These are phyloP conservation scores for Verticillium nonalfalfae DNA, from an alignment of 2,329 filamentous ascomycete genomes.

Conservation along the genomic window DNA sequence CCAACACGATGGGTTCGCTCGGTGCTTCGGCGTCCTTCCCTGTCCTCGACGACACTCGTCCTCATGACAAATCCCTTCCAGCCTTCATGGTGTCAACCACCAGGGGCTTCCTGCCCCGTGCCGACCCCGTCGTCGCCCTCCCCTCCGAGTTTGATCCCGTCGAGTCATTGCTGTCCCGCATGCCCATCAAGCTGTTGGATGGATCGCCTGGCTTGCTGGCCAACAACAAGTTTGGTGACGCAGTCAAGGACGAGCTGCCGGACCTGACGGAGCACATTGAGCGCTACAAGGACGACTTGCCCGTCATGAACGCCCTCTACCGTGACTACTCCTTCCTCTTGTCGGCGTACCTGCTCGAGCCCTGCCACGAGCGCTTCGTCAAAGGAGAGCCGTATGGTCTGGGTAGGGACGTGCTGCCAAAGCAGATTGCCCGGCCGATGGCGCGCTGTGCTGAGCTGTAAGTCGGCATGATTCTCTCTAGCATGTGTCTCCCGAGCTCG, in stretches of 20 bases:
- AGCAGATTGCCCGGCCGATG: slow-evolving; percentile 72
- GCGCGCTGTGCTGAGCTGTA: slow-evolving; percentile 80
- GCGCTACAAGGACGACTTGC: slow-evolving; percentile 65
- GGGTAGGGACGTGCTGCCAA: slow-evolving; percentile 66
- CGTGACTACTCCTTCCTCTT: slow-evolving; percentile 89
- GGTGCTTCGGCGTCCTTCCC: slow-evolving; percentile 36
- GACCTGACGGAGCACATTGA: slow-evolving; percentile 71
- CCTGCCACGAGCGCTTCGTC: slow-evolving; percentile 71
- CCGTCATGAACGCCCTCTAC: slow-evolving; percentile 79
- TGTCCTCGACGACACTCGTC: slow-evolving; percentile 57
- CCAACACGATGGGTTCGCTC: slow-evolving; percentile 34
- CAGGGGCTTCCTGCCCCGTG: slow-evolving; percentile 67
- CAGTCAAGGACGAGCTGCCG: slow-evolving; percentile 67
- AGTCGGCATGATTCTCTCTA: slow-evolving; percentile 24
- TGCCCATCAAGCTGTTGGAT: slow-evolving; percentile 71
- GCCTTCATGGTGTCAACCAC: slow-evolving; percentile 76
- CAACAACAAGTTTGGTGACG: slow-evolving; percentile 64
- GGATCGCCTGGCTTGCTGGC: slow-evolving; percentile 75
- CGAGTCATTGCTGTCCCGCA: slow-evolving; percentile 64
- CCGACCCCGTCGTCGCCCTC: slow-evolving; percentile 55
- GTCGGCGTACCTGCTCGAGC: slow-evolving; percentile 84
- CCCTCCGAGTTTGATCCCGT: slow-evolving; percentile 69
- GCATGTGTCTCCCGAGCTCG: no score
- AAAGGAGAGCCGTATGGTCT: slow-evolving; percentile 73
- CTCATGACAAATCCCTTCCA: slow-evolving; percentile 56